Evolutionary conservation across 495 filamentous ascomycete species (phyloP), one percentile per base, ranked within the genome.

Genomic region (Copromyces sp.): DNA sequence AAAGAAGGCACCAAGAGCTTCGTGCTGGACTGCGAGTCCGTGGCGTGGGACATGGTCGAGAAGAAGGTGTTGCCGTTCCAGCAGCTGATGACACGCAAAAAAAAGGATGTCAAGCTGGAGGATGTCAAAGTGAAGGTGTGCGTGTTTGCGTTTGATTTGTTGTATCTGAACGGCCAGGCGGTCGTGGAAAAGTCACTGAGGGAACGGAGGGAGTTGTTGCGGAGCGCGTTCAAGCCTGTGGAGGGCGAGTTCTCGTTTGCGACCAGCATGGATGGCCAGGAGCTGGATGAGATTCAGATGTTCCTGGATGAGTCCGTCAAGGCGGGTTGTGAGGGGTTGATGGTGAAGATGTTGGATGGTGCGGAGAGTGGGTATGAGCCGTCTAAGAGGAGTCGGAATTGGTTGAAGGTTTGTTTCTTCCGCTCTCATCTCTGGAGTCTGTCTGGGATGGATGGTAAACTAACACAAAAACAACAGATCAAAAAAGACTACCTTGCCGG

Each of bases 311-410:
- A 98, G 29, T 92, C 89, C 75, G 92, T 98, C 73, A 97, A 97
- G 82, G 92, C 94, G 9, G 94, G 92, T 0, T 99, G 95, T 77
- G 95, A 99, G 83, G 95, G 95, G 6, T 83, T 99, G 41, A 99
- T 99, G 95, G 95, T 99, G 12, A 99, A 99, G 83, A 99, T 98
- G 95, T 83, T 99, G 70, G 94, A 98, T 77, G 97, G 95, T 3
- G 82, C 87, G 0, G 94, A 97, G 79, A 95, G 92, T 77, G 91
- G 92, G 73, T 99, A 99, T 76, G 94, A 98, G 84, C 95, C 95
- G 4, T 94, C 91, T 80, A 97, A 96, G 81, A 90, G 95, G 68
- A 94, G 91, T 85, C 92, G 94, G 37, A 99, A 99, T 76, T 99
- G 95, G 95, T 89, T 99, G 39, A 99, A 99, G 87, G 93, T 93